Conservation (phyloP, 2,329 filamentous ascomycete species). For the Echinosphaeria canescens region DNA sequence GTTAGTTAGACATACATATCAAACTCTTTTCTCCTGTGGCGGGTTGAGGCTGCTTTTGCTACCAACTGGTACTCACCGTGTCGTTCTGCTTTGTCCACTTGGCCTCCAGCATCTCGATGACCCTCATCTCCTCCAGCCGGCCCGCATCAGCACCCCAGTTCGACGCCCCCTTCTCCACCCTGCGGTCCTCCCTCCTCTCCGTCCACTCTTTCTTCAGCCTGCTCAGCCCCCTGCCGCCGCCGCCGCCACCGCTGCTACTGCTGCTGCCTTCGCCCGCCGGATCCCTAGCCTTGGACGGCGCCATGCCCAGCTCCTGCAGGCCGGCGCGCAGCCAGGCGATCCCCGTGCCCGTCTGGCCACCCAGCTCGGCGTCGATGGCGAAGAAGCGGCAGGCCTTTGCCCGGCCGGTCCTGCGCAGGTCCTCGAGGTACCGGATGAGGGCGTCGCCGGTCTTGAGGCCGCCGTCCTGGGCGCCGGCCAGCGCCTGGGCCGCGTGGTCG, state of each 20-base stretch:
- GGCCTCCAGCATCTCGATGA: constrained; percentile 66
- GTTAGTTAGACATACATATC: not conserved
- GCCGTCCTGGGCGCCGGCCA: constrained; percentile 17
- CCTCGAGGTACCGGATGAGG: constrained; percentile 52
- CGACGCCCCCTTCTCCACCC: constrained; percentile 46
- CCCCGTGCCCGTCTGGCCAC: constrained; percentile 60
- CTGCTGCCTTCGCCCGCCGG: constrained; percentile 26
- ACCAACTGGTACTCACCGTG: too few relatives aligned
- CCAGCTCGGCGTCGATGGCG: constrained; percentile 70
- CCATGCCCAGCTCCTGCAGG: constrained; percentile 50
- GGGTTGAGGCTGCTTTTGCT: too few relatives aligned
- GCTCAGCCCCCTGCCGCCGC: constrained; percentile 33
- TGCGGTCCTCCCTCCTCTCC: constrained; percentile 61
- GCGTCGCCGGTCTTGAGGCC: constrained; percentile 36
- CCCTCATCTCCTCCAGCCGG: constrained; percentile 60
- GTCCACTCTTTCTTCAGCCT: constrained; percentile 52
- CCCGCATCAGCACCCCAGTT: constrained; percentile 72
- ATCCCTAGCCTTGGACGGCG: constrained; percentile 22
- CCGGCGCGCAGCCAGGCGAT: constrained; percentile 76
- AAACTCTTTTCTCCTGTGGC: too few relatives aligned
- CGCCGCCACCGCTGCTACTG: constrained; percentile 20
- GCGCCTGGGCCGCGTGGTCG: constrained; percentile 64
- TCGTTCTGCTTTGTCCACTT: constrained; percentile 94
- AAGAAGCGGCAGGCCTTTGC: constrained; percentile 83
- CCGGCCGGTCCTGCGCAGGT: constrained; percentile 51